Conservation (phyloP, 306 rosid species). For the Vigna unguiculata region DNA sequence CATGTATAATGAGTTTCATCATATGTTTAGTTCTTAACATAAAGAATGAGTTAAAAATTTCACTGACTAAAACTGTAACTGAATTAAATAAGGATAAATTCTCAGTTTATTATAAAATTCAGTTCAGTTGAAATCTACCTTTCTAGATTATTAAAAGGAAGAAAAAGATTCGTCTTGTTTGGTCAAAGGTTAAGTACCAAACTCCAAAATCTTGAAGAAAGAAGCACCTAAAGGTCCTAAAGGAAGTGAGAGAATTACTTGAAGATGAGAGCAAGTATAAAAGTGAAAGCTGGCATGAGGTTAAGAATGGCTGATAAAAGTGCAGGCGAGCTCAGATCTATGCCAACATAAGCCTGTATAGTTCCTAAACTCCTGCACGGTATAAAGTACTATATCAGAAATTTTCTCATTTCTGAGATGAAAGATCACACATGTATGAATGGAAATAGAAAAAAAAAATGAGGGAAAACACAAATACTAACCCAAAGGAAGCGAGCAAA, state of each 20-base stretch:
- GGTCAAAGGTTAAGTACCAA: background rate
- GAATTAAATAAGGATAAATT: no score
- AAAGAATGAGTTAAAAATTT: no score
- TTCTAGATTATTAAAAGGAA: no score
- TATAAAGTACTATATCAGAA: background rate
- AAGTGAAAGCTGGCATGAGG: slow-evolving; percentile 66
- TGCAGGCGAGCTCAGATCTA: slow-evolving; percentile 60
- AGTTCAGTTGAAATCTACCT: no score
- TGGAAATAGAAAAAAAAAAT: background rate
- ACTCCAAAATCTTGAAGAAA: background rate
- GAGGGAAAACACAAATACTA: background rate
- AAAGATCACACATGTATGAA: background rate
- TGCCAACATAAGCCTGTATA: slow-evolving; percentile 51
- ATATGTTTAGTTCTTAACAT: no score
- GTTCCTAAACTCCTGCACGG: slow-evolving; percentile 45
- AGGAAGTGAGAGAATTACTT: slow-evolving; percentile 35
- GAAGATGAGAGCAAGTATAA: slow-evolving; percentile 56
- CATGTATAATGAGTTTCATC: no score
- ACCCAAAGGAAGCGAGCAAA: slow-evolving; percentile 48
- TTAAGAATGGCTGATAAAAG: slow-evolving; percentile 60
- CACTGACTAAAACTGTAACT: no score
- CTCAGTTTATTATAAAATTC: no score
- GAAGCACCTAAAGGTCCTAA: background rate
- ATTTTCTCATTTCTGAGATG: background rate
- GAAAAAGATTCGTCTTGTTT: no score